Percentiles rank a stretch among this genome's conserved stretches.
These are phyloP conservation scores for Diplosphaera chodatii DNA, from an alignment of 139 green algal genomes.

Conservation along the genomic window DNA sequence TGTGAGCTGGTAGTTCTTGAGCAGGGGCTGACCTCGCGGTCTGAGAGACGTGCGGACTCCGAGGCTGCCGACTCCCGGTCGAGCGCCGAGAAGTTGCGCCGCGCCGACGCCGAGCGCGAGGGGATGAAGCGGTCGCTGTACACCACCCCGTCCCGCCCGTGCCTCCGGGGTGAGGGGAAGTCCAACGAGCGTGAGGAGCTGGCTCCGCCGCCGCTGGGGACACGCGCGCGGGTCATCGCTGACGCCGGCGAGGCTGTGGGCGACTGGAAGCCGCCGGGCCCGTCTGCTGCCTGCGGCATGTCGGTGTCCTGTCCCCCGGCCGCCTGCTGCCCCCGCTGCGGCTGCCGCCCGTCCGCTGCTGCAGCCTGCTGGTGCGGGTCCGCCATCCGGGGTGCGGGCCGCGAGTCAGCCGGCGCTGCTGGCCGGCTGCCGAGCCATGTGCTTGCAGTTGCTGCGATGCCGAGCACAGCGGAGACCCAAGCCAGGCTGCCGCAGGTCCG, in stretches of 20 bases:
- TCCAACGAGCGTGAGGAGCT: neutral
- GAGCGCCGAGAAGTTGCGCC: slow-evolving; percentile 67
- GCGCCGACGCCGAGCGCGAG: slow-evolving; percentile 43
- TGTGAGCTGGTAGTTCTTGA: neutral
- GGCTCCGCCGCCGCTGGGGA: neutral
- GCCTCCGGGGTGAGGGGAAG: neutral
- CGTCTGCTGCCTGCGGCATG: neutral
- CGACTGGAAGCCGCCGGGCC: neutral
- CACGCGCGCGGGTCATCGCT: neutral
- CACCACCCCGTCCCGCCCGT: slow-evolving; percentile 22
- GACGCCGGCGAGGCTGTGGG: neutral
- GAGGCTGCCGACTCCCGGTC: slow-evolving; percentile 57
- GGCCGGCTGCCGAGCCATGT: no score
- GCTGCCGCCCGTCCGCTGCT: neutral
- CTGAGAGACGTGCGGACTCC: slow-evolving; percentile 5
- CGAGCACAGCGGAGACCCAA: no score
- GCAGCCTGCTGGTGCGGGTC: neutral
- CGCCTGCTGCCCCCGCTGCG: no score
- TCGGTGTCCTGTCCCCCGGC: neutral
- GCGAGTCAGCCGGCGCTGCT: no score
- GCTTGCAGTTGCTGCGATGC: no score
- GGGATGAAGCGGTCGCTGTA: slow-evolving; percentile 86
- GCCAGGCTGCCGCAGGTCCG: no score
- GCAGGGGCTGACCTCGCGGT: neutral
- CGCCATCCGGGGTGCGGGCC: no score